Evolutionary conservation across 257 asterid genomes (phyloP).

Genomic region (Solanum microdontum): DNA sequence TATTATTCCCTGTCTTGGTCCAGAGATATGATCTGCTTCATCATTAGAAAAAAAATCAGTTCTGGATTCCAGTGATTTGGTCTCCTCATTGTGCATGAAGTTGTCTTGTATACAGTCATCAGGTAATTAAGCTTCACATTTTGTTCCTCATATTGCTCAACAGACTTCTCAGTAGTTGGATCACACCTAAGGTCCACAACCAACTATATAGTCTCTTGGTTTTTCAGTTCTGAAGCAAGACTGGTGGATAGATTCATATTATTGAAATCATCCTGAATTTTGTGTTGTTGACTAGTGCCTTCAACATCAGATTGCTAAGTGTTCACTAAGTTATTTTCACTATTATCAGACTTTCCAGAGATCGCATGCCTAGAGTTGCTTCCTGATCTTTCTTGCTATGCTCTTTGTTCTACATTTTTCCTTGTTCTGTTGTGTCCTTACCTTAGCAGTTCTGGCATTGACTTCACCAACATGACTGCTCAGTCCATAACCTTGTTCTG

Average conservation of each 20-base stretch:
- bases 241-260: neutral
- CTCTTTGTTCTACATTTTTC: neutral
- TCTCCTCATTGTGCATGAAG: neutral
- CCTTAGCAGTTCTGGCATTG: neutral
- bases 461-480: neutral
- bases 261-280: neutral
- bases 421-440: neutral
- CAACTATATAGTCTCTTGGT: neutral
- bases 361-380: neutral
- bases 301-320: neutral
- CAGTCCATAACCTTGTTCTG: neutral
- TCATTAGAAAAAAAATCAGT: neutral
- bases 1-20: neutral
- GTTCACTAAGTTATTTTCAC: neutral
- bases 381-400: neutral
- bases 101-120: neutral
- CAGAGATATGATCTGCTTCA: neutral
- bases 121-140: neutral
- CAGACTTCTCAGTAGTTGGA: neutral
- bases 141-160: neutral
- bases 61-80: neutral
- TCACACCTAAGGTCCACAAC: neutral
- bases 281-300: neutral
- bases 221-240: neutral
- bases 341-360: neutral